Percentiles rank a stretch among this genome's conserved stretches.
These are phyloP conservation scores for Mortierella sp. DNA, from an alignment of 371 early-diverging fungal species.

Conservation along the genomic window DNA sequence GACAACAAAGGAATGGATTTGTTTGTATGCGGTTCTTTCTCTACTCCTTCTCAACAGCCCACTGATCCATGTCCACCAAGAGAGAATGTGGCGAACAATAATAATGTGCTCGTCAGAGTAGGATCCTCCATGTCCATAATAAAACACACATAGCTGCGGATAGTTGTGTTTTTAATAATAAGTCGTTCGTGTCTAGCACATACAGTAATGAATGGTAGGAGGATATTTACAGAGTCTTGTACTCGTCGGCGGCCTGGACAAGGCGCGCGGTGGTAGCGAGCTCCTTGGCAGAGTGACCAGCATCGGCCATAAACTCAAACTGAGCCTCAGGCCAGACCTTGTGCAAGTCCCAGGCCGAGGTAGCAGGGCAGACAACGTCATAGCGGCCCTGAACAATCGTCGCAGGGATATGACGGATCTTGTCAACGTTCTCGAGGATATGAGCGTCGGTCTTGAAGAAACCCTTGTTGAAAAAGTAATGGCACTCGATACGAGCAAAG, in stretches of 20 bases:
- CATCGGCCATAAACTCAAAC: constrained; percentile 68
- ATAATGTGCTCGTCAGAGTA: too few relatives aligned
- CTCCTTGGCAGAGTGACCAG: constrained; percentile 76
- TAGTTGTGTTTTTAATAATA: background rate
- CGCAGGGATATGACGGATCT: constrained; percentile 71
- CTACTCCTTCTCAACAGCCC: too few relatives aligned
- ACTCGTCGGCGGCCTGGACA: constrained; percentile 71
- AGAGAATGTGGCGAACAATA: too few relatives aligned
- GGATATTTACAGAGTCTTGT: constrained; percentile 49
- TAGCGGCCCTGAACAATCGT: constrained; percentile 71
- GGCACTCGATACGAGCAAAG: constrained; percentile 79
- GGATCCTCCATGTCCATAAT: too few relatives aligned
- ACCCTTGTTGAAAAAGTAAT: constrained; percentile 76
- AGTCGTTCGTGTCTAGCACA: background rate
- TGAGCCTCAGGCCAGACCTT: constrained; percentile 75
- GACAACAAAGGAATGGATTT: too few relatives aligned
- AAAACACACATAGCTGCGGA: too few relatives aligned
- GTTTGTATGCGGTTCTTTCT: too few relatives aligned
- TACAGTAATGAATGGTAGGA: background rate
- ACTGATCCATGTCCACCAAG: too few relatives aligned
- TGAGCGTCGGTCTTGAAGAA: constrained; percentile 70
- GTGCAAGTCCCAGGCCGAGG: constrained; percentile 73
- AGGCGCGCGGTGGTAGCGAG: constrained; percentile 61
- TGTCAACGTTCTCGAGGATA: constrained; percentile 69
- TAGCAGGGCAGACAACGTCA: constrained; percentile 76